Base-by-base conservation (phyloP, 2,329 filamentous ascomycete genomes). In the Trichoderma gracile region DNA sequence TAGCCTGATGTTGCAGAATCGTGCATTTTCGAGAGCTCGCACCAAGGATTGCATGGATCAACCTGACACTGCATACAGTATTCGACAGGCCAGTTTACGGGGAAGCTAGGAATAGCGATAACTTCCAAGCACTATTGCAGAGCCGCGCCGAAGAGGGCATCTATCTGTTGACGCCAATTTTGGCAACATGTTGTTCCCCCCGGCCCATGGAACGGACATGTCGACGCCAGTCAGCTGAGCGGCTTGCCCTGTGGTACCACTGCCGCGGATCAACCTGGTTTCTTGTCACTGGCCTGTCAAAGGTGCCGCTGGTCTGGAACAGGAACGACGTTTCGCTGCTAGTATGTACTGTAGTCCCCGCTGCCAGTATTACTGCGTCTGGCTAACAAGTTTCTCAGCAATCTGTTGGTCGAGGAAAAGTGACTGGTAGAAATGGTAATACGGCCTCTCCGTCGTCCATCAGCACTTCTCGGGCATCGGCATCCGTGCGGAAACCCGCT, bases 181-280 rank as follows among this genome's bases (percentile, higher is more conserved):
- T 57, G 53, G 61, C 53, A 64, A 52, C 61, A 40, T 38, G 27
- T 38, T 23, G 17, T n/a, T 23, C 25, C 49, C n/a, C n/a, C 40
- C 40, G n/a, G 15, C 25, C 45, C 21, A 17, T 21, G 33, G 61
- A 12, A 46, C 40, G 49, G 46, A 50, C 38, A 25, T 64, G 46
- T 43, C 25, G 25, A 63, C 62, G 62, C 62, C 62, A 58, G 62
- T 64, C 53, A 64, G 62, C 62, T 64, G 62, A 64, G 62, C 62
- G 62, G 62, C 62, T 64, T 61, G 58, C 38, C 58, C 38, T 61
- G 47, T 53, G 46, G 57, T 49, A 40, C 54, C 57, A 42, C 42
- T 43, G 46, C 57, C 57, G 46, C 57, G 57, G 57, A 60, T 60
- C 58, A 38, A 38, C 52, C 19, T 38, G 42, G n/a, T 52, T 21